Evolutionary conservation across 2,329 filamentous ascomycete genomes (phyloP), one percentile per base, ranked within the genome.

Genomic region (Knoxdaviesia proteae): DNA sequence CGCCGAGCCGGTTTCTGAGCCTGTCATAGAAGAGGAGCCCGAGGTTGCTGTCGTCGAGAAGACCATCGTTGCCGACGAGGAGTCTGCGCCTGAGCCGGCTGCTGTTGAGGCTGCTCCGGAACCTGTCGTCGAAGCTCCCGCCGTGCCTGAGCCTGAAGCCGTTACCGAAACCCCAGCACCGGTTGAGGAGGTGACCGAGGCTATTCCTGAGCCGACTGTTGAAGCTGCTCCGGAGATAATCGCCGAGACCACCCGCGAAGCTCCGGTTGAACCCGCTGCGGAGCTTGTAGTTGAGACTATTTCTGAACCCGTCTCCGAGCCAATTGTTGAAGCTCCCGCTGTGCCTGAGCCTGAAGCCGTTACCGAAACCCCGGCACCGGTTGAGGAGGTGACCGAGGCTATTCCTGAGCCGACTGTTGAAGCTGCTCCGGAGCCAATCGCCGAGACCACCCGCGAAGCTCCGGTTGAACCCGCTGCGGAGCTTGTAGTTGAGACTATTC

Each of bases 1-100:
- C 38, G 38, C 10, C 9, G 41, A 42, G 32, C 32, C 32, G 37
- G 40, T 34, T n/a, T 36, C 42, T 41, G 42, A 43, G 42, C 8
- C 39, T 38, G 5, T 39, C 11, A 6, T 5, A 6, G 38, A 39
- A 10, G 29, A 5, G 5, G 29, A 5, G 8, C 29, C 31, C 7
- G 6, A 39, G 4, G 30, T 7, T n/a, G 3, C 20, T 20, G 20
- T 20, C 20, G 32, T 9, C 31, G 38, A 39, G 29, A 10, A 31
- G 5, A 31, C 6, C n/a, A 6, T 39, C 6, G 9, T 31, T 39
- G 38, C 7, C 6, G 6, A 39, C 8, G 32, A 39, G n/a, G 29
- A 31, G 11, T 6, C 38, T 31, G n/a, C 38, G 11, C 11, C 36
- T 38, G 32, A 29, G 10, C 30, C 38, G 38, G 20, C 30, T 29